Base-by-base conservation (phyloP, 805 yeast genomes). In the Scheffersomyces coipomensis region DNA sequence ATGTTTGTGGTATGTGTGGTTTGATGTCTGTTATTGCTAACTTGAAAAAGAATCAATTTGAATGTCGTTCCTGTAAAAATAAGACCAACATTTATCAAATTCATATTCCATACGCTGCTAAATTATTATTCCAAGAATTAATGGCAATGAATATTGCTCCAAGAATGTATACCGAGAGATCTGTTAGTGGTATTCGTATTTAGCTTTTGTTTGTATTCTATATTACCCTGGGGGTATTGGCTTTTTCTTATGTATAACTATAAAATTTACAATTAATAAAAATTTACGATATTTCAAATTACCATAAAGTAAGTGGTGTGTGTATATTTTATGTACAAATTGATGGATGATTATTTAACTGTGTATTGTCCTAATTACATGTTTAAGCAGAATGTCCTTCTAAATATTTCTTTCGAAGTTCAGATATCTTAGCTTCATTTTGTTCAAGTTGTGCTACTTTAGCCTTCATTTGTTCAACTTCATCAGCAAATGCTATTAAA, bases 61-160 rank as follows among this genome's bases (percentile, higher is more conserved):
- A 93, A 71, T 93, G 99, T 73, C 88, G 97, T 53, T 88, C 97
- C 37, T 93, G 99, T 76, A 91, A 93, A 69, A 93, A 93, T 73
- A 93, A 93, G 78, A 93, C 97, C 48, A 95, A 91, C 68, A 91
- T 93, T 56, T 93, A 88, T 69, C 99, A 93, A 75, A 86, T 90
- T 51, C 96, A 91, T 59, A 88, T 93, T 58, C 99, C 99, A 34
- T 93, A 93, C 64, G 99, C 99, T 34, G 99, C 99, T 39, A 93
- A 93, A 71, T 76, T 93, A 60, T 72, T 93, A 63, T 93, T 93
- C 88, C 99, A 93, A 72, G 99, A 93, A 71, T 78, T 93, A 60
- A 93, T 93, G 98, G 96, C 99, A 30, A 93, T 93, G 99, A 93
- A 93, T 66, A 93, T 93, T 56, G 85, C 97, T 16, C 99, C 98